phyloP scores from a whole-genome alignment of 78 protist genomes.

The Cavenderia fasciculata region DNA sequence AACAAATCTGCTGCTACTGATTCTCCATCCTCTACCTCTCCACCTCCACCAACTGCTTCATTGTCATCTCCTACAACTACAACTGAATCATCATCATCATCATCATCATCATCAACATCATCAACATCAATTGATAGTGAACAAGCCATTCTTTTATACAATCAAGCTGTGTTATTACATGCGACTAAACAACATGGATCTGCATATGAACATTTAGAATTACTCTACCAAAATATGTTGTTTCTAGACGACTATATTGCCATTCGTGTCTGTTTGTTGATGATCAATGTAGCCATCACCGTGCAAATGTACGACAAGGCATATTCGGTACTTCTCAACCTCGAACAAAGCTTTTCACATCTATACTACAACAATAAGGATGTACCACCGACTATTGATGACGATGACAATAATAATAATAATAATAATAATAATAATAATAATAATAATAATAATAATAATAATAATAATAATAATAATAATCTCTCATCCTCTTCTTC shows the following conservation, averaged over 20 bases:
- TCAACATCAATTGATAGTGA: slow-evolving; percentile 26
- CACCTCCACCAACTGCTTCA: slow-evolving; percentile 6
- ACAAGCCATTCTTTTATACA: slow-evolving; percentile 46
- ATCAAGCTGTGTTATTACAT: slow-evolving; percentile 48
- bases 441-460: background rate
- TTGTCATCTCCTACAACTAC: background rate
- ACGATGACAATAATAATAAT: background rate
- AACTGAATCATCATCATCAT: background rate
- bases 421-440: background rate
- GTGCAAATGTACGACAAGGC: slow-evolving; percentile 61
- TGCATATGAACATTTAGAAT: slow-evolving; percentile 1
- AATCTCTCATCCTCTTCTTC: too few species aligned
- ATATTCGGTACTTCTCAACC: background rate
- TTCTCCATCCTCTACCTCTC: background rate
- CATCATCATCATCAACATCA: background rate
- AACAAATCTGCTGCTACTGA: background rate
- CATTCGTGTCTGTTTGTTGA: slow-evolving; percentile 40
- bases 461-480: background rate
- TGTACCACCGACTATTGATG: too few species aligned
- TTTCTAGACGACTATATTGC: slow-evolving; percentile 61
- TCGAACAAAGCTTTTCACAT: slow-evolving; percentile 39
- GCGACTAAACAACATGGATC: slow-evolving; percentile 21
- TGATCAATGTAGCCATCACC: slow-evolving; percentile 19
- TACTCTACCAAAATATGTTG: slow-evolving; percentile 25
- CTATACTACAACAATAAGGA: slow-evolving; percentile 31